Percentiles rank a stretch among this genome's conserved stretches.
Conservation (phyloP, 257 asterid species). For the Forsythia viridissima region DNA sequence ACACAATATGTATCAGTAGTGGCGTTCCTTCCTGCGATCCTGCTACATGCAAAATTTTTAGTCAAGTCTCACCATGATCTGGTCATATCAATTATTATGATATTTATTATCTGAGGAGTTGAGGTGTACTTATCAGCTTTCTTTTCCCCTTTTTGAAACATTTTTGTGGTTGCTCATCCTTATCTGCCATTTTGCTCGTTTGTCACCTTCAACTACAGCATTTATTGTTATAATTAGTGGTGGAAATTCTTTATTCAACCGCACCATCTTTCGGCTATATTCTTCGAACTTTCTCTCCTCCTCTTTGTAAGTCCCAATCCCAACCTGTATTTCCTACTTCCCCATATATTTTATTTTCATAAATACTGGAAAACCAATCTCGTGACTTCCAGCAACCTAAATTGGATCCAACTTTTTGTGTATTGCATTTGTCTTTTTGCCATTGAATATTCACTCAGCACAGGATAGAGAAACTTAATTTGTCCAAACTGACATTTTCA, state of each 20-base stretch:
- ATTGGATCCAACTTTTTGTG: neutral
- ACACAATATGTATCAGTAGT: too few relatives aligned
- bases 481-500: conserved; percentile 28
- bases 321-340: neutral
- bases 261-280: neutral
- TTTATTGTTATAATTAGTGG: too few relatives aligned
- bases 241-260: neutral
- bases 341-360: neutral
- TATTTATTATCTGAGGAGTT: neutral
- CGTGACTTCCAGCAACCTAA: neutral
- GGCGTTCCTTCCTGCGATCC: too few relatives aligned
- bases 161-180: too few relatives aligned
- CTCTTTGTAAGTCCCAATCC: neutral
- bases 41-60: too few relatives aligned
- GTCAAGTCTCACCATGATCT: too few relatives aligned
- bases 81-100: too few relatives aligned
- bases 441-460: neutral
- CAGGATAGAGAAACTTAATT: neutral
- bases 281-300: neutral
- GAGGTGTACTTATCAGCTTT: neutral
- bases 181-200: neutral
- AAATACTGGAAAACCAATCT: neutral
- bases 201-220: neutral
- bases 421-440: neutral
- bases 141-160: neutral